A percentile compares a stretch with the other conserved stretches of the same genome.
phyloP scores from a whole-genome alignment of 164 flowering plant species.

The Malania oleifera region DNA sequence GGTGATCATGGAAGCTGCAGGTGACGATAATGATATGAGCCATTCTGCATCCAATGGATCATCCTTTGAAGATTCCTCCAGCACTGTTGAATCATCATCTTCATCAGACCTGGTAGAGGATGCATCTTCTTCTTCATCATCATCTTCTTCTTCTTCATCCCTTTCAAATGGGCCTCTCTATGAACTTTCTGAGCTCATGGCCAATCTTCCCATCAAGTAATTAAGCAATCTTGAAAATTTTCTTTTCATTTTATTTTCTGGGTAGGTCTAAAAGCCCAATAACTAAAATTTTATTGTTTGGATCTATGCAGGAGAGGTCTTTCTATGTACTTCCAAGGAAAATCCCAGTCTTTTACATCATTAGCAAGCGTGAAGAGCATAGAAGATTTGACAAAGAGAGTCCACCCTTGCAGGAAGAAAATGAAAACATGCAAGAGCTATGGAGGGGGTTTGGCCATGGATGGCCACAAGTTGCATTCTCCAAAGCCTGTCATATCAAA shows the following conservation, averaged over 20 bases:
- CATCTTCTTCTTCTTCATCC: conserved; percentile 20
- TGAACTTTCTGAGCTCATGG: conserved; percentile 73
- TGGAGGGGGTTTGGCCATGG: conserved; percentile 27
- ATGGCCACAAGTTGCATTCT: conserved; percentile 7
- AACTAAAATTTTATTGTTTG: not conserved
- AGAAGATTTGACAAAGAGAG: conserved; percentile 44
- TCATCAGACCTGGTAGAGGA: conserved; percentile 53
- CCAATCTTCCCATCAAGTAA: conserved; percentile 78
- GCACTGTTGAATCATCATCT: conserved; percentile 29
- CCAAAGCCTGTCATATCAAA: conserved; percentile 45
- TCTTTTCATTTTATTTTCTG: not conserved
- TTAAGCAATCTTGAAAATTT: conserved; percentile 15
- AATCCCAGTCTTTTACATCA: conserved; percentile 41
- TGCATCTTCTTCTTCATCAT: conserved; percentile 36
- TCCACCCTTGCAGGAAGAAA: conserved; percentile 15
- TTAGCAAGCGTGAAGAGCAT: conserved; percentile 37
- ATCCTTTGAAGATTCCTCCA: conserved; percentile 26
- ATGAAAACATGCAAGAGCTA: conserved; percentile 34
- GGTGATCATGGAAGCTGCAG: conserved; percentile 27
- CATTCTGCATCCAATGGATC: conserved; percentile 21
- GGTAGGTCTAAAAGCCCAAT: not conserved
- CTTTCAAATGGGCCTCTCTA: conserved; percentile 52
- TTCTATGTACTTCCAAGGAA: conserved; percentile 45
- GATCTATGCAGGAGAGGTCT: conserved; percentile 41
- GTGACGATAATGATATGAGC: conserved; percentile 19